Evolutionary conservation across 1,284 basidiomycete species (phyloP), one percentile per base, ranked within the genome.

Genomic region (Erythrobasidium hasegawianum): DNA sequence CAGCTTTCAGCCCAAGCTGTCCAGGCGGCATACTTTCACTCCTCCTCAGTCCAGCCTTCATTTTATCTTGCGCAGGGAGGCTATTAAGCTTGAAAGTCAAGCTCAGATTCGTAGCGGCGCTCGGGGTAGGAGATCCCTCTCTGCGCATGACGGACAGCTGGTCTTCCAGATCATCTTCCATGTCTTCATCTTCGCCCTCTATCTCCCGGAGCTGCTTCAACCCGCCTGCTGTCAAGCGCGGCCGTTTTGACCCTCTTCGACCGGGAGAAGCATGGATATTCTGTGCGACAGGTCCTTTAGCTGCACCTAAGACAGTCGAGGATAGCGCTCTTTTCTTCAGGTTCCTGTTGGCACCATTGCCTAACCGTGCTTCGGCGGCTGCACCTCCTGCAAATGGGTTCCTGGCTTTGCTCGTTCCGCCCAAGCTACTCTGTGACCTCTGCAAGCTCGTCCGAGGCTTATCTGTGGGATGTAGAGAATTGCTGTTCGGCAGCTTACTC

Each of bases 21-120:
- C 62, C 62, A 20, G 62, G 62, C 18, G 62, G 62, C 55, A 65
- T 57, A 26, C 62, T 65, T 43, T 52, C 54, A 43, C 62, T 65
- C 14, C 62, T 33, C 27, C 54, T 57, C 53, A 18, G 14, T n/a
- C 59, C 27, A 11, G 1, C 24, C 20, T 29, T 53, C 20, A n/a
- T 27, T 18, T 20, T 20, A 18, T 13, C 26, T 26, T 47, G n/a
- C 38, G n/a, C n/a, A n/a, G n/a, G n/a, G n/a, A 29, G 29, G 3
- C 14, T 27, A 9, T 16, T 39, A 2, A 39, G 26, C 1, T 27
- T 65, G 26, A 43, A 49, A 13, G 26, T 49, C 14, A 58, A 39
- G 18, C 39, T 45, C 14, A 55, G 62, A 29, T 38, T 45, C 18
- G 55, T 65, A 40, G 62, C 62, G 10, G 55, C 49, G 39, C 53